Base-by-base conservation (phyloP, 148 eudicot genomes). In the Heliamphora exappendiculata region DNA sequence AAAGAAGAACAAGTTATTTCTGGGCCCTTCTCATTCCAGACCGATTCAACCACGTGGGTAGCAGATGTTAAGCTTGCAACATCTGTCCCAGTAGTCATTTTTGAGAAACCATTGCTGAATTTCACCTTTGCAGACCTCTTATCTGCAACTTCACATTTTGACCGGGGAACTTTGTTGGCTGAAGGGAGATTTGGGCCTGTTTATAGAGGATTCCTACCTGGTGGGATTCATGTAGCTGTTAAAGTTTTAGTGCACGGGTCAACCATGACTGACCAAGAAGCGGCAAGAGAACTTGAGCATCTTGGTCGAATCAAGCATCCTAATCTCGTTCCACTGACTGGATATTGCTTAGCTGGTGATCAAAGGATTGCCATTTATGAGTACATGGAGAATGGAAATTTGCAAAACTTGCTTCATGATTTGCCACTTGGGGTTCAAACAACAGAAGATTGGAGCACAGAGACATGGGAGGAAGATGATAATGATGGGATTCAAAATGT, bases 101-200 rank as follows among this genome's bases (percentile, higher is more conserved):
- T 89, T 26, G 92, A 89, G 76, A 89, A 89, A 80, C 92, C 92
- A 70, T 72, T 89, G 88, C 63, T 89, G 64, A 89, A 87, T 74
- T 85, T 83, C 80, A 87, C 92, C 14, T 89, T 89, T 26, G 84
- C 88, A 24, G 92, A 89, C 68, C 86, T 89, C 66, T 81, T 89
- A 63, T 80, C 88, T 62, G 92, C 90, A 49, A 89, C 92, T n/a
- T 89, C 90, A 39, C 77, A 89, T 70, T 89, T 89, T 53, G 89
- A 87, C 57, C 58, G 86, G 34, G 90, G 81, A 67, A 86, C 89
- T 2, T 78, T 89, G 60, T 63, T 89, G 80, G 89, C 90, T 4
- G 90, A 89, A 79, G 92, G 92, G 53, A 74, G 88, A 70, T 86
- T 86, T n/a, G 92, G 92, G 3, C 92, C 92, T n/a, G 89, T 89